Percentiles rank a stretch among this genome's conserved stretches.
These are phyloP conservation scores for Papilionanthe hybrid DNA, from an alignment of 116 monocot genomes.

Conservation along the genomic window DNA sequence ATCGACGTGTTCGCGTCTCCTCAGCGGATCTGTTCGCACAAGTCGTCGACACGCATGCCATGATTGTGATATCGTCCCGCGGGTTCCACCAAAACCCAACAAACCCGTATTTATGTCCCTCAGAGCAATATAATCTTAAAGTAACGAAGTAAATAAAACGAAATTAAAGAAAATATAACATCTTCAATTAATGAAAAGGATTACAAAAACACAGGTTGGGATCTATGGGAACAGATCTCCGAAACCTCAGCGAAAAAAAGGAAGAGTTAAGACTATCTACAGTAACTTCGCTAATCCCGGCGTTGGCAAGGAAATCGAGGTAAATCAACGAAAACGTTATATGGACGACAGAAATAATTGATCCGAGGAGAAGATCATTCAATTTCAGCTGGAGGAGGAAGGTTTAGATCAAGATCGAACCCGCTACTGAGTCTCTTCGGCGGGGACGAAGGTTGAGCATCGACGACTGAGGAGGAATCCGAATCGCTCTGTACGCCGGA, in stretches of 20 bases:
- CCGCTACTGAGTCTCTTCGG: conserved; percentile 8
- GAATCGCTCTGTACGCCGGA: conserved; percentile 51
- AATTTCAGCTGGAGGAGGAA: conserved; percentile 40
- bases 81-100: too few relatives aligned
- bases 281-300: background rate
- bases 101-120: too few relatives aligned
- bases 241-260: background rate
- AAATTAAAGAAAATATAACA: too few relatives aligned
- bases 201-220: background rate
- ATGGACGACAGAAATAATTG: background rate
- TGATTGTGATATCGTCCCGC: too few relatives aligned
- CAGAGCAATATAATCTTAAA: too few relatives aligned
- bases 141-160: too few relatives aligned
- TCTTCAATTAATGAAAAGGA: background rate
- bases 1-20: too few relatives aligned
- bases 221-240: background rate
- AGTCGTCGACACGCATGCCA: too few relatives aligned
- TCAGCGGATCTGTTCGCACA: too few relatives aligned
- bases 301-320: background rate
- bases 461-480: conserved; percentile 55
- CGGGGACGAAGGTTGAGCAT: conserved; percentile 17
- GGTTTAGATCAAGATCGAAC: conserved; percentile 52
- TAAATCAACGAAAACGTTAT: too few relatives aligned
- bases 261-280: background rate
- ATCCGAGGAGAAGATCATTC: conserved; percentile 5